Evolutionary conservation across 495 filamentous ascomycete species (phyloP).

Genomic region (Hypoxylon crocopeplum): DNA sequence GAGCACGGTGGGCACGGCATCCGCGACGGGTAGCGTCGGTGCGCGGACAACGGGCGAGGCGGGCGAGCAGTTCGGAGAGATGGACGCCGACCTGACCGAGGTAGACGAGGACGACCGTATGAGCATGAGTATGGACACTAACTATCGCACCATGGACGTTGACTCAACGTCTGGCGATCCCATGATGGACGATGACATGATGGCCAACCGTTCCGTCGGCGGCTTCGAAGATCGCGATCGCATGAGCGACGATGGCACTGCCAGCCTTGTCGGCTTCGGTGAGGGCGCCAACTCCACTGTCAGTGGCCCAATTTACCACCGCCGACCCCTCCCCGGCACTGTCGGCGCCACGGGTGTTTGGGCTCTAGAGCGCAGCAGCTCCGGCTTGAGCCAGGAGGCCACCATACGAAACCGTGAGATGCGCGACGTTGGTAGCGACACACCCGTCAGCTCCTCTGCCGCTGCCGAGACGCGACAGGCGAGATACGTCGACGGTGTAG

Average conservation of each 20-base stretch:
- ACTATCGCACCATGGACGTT: slow-evolving; percentile 48
- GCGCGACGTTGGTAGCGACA: slow-evolving; percentile 42
- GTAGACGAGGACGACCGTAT: slow-evolving; percentile 55
- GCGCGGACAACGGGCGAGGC: slow-evolving; percentile 68
- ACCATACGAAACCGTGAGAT: slow-evolving; percentile 34
- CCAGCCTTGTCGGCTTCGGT: slow-evolving; percentile 82
- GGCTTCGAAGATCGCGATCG: slow-evolving; percentile 73
- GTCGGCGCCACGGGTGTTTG: slow-evolving; percentile 37
- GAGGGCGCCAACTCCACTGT: slow-evolving; percentile 84
- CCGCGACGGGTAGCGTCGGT: slow-evolving; percentile 69
- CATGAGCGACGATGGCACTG: slow-evolving; percentile 76
- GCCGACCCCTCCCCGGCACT: slow-evolving; percentile 46
- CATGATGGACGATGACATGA: slow-evolving; percentile 51
- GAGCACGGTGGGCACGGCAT: slow-evolving; percentile 87
- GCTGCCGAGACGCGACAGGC: slow-evolving; percentile 52
- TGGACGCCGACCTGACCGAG: slow-evolving; percentile 50
- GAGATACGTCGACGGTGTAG: slow-evolving; percentile 54
- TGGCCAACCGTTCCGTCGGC: slow-evolving; percentile 61
- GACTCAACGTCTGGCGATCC: slow-evolving; percentile 47
- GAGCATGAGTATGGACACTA: slow-evolving; percentile 58
- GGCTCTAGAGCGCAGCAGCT: slow-evolving; percentile 51
- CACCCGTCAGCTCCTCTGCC: slow-evolving; percentile 49
- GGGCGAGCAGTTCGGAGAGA: slow-evolving; percentile 53
- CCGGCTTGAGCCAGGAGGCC: slow-evolving; percentile 50
- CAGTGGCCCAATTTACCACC: slow-evolving; percentile 71